phyloP scores from a whole-genome alignment of 2,329 filamentous ascomycete species.

The Trichophyton benhamiae region DNA sequence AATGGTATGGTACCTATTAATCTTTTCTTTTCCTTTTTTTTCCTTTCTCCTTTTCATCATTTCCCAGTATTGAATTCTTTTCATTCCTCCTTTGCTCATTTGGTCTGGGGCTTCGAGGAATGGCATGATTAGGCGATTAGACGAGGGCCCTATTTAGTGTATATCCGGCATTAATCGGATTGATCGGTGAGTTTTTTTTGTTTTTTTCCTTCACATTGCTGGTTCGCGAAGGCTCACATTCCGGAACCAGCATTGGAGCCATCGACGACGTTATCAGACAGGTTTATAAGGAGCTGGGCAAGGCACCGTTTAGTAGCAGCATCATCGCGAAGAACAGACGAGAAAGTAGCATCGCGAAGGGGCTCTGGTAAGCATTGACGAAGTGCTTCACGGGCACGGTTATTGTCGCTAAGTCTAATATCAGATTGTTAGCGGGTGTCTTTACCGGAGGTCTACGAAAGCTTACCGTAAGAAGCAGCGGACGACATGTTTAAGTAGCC shows the following conservation, averaged over 20 bases:
- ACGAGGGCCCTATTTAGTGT: constrained; percentile 8
- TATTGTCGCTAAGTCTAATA: constrained; percentile 79
- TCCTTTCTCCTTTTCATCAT: constrained; percentile 12
- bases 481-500: constrained; percentile 93
- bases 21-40: neutral
- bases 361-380: constrained; percentile 94
- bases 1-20: neutral
- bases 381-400: constrained; percentile 83
- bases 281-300: constrained; percentile 90
- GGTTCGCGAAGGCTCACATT: constrained; percentile 22
- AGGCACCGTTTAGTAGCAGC: constrained; percentile 95
- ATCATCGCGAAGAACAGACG: constrained; percentile 88
- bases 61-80: no score
- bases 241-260: constrained; percentile 26
- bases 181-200: no score
- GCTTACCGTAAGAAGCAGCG: constrained; percentile 85
- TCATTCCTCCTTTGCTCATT: constrained; percentile 15
- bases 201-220: neutral
- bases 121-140: neutral
- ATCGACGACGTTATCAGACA: constrained; percentile 73
- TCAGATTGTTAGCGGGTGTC: neutral
- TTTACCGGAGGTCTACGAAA: neutral
- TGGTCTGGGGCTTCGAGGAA: neutral
- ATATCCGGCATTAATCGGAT: constrained; percentile 9
- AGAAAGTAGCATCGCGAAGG: constrained; percentile 96